Base-by-base conservation (phyloP, 495 filamentous ascomycete species). In the Penicillium arizonense region DNA sequence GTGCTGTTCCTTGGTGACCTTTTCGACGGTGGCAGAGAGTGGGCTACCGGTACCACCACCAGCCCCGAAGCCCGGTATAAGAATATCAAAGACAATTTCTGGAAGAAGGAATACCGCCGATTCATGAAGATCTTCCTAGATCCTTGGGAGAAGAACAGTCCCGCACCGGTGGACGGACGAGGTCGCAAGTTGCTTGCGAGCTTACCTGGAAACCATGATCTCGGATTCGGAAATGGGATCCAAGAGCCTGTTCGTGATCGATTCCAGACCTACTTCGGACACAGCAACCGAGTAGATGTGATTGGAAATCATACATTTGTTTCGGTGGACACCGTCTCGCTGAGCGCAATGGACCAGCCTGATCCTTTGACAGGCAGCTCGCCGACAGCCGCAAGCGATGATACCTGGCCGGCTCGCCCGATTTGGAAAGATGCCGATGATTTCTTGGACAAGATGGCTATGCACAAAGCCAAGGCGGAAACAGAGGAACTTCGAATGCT, bases 221-320 rank as follows among this genome's bases (percentile, higher is more conserved):
- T 97, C n/a, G 95, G 95, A 2, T 93, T 99, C 59, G 95, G 89
- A 2, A 82, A 80, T 23, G 87, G 91, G 16, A 86, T 99, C 46
- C 87, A 94, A 61, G 59, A 85, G 21, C 72, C 87, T 0, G 89
- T 96, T 11, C 79, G 91, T 44, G 80, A 89, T 59, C 77, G 95
- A 39, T 97, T 96, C 64, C 83, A 88, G 56, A 80, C 87, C 1
- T 96, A 87, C 67, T 97, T 99, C 71, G 95, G 95, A 11, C 82
- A 89, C 43, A 86, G 87, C 10, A 97, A 96, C 58, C 78, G 89
- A 13, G 82, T 97, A 13, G 89, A 96, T 63, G 78, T 96, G 9
- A 80, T 96, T 51, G 95, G 91, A 3, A 99, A 99, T 58, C 95
- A 99, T 67, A 94, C 90, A 0, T 93, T 97, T 64, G 87, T 99